Conservation (phyloP, 2,329 filamentous ascomycete species). For the Lomentospora prolificans region DNA sequence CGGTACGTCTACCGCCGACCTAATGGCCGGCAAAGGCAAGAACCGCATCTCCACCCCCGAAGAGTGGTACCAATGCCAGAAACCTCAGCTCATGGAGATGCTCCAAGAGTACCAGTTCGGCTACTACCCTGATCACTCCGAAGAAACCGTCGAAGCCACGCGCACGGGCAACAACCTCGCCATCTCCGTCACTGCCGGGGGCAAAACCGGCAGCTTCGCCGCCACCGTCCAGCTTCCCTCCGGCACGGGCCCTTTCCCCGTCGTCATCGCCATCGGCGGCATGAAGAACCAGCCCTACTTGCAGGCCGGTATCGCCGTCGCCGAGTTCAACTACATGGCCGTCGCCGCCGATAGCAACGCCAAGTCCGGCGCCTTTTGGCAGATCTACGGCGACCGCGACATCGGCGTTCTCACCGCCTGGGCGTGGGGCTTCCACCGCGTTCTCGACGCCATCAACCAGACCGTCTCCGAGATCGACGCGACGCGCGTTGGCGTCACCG, state of each 20-base stretch:
- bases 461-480: slow-evolving; percentile 36
- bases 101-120: slow-evolving; percentile 42
- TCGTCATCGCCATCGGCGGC: slow-evolving; percentile 40
- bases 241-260: slow-evolving; percentile 27
- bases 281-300: slow-evolving; percentile 37
- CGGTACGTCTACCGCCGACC: slow-evolving; percentile 16
- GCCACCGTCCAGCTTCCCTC: slow-evolving; percentile 17
- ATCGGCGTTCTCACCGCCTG: slow-evolving; percentile 43
- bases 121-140: slow-evolving; percentile 37
- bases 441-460: slow-evolving; percentile 39
- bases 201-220: slow-evolving; percentile 32
- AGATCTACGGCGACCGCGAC: slow-evolving; percentile 36
- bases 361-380: slow-evolving; percentile 39
- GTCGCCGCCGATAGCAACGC: slow-evolving; percentile 38
- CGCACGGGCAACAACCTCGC: slow-evolving; percentile 32
- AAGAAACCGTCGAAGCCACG: slow-evolving; percentile 36
- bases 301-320: slow-evolving; percentile 35
- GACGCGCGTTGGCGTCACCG: slow-evolving; percentile 35
- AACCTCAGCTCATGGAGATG: slow-evolving; percentile 38
- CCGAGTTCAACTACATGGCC: slow-evolving; percentile 36
- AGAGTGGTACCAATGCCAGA: slow-evolving; percentile 38
- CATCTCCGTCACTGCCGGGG: slow-evolving; percentile 30
- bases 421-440: slow-evolving; percentile 45
- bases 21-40: slow-evolving; percentile 28
- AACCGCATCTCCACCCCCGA: slow-evolving; percentile 32